phyloP scores from a whole-genome alignment of 1,139 yeast species.

The Pichia sp. region DNA sequence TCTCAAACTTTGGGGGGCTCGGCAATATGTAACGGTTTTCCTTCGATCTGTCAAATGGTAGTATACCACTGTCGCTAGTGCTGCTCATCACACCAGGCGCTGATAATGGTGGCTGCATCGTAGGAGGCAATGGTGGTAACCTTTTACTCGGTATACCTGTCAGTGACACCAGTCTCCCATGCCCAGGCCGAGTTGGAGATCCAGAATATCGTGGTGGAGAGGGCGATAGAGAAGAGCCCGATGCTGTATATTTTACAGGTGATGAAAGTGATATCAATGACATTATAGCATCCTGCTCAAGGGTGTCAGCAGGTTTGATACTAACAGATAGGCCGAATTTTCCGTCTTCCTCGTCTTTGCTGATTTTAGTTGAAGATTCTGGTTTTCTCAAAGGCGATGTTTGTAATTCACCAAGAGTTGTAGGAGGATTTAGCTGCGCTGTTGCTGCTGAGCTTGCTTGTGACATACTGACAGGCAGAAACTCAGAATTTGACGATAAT shows the following conservation, averaged over 20 bases:
- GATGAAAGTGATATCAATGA: constrained; percentile 34
- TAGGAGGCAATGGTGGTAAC: constrained; percentile 9
- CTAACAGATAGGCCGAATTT: neutral
- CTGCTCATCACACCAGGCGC: constrained; percentile 9
- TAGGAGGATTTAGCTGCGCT: neutral
- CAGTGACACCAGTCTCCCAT: constrained; percentile 9
- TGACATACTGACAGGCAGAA: neutral
- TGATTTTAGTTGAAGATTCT: neutral
- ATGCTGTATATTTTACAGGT: constrained; percentile 28
- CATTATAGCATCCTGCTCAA: constrained; percentile 35
- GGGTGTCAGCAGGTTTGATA: constrained; percentile 14
- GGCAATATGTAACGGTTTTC: constrained; percentile 4
- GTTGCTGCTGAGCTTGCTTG: neutral
- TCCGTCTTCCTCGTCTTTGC: neutral
- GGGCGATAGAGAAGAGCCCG: constrained; percentile 24
- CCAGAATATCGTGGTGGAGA: constrained; percentile 21
- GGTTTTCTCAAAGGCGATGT: constrained; percentile 3
- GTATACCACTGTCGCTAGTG: constrained; percentile 1
- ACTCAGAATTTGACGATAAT: neutral
- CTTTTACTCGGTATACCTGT: constrained; percentile 8
- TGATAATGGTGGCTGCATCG: constrained; percentile 9
- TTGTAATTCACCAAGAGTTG: constrained; percentile 7
- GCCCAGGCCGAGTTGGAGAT: constrained; percentile 10
- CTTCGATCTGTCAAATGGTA: neutral
- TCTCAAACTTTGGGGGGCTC: constrained; percentile 7